phyloP scores from a whole-genome alignment of 164 flowering plant species.

The Paratinospora sagittata region DNA sequence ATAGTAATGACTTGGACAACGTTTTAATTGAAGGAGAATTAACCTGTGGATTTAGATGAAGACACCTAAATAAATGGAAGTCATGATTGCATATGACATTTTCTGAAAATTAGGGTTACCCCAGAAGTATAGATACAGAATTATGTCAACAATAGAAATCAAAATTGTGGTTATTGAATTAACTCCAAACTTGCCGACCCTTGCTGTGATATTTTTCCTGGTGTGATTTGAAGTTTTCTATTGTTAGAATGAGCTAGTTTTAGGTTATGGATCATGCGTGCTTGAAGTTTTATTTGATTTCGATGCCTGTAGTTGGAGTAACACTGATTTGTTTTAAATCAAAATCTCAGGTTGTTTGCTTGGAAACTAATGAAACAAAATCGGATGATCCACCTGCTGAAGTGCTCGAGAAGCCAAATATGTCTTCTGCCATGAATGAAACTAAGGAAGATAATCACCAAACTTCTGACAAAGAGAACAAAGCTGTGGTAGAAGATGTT shows the following conservation, averaged over 20 bases:
- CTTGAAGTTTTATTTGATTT: neutral
- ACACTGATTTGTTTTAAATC: neutral
- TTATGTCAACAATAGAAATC: neutral
- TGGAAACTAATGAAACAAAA: neutral
- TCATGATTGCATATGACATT: neutral
- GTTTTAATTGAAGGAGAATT: too few species aligned
- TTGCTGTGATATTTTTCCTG: too few species aligned
- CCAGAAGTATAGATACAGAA: neutral
- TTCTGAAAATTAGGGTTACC: neutral
- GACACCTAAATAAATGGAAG: neutral
- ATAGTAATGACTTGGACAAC: too few species aligned
- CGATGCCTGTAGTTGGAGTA: neutral
- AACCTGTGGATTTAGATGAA: neutral
- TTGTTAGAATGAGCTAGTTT: neutral
- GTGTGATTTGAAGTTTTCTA: neutral
- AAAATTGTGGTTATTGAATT: neutral
- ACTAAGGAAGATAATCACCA: neutral
- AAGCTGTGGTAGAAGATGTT: neutral
- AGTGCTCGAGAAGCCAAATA: neutral
- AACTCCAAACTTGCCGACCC: neutral
- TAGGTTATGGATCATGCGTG: neutral
- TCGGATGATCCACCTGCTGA: neutral
- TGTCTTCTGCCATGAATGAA: neutral
- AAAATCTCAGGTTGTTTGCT: neutral
- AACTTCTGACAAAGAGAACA: neutral